Evolutionary conservation across 2,329 filamentous ascomycete genomes (phyloP), one percentile per base, ranked within the genome.

Genomic region (Neofusicoccum sp.): DNA sequence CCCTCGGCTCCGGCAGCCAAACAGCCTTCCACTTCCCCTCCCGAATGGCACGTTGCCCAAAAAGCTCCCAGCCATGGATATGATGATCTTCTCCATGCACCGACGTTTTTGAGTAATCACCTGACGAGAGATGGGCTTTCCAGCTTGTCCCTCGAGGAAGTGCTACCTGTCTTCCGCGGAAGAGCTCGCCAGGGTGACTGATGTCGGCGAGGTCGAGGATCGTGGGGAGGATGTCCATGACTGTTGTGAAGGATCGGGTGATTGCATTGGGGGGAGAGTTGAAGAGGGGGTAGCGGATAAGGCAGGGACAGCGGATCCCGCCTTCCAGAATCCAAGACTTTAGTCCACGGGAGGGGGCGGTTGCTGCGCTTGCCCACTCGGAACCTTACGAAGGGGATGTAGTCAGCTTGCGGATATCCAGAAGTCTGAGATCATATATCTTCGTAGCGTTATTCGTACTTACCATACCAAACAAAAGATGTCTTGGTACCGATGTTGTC

Each of bases 11-110:
- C 22, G 62, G 56, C n/a, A 67, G 64, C 28, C 49, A 65, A 16
- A 66, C 33, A 2, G 64, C 64, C 41, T 67, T 67, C 62, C 65
- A 65, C 16, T 52, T 34, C 6, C 64, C 64, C 33, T 61, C 41
- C 14, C 66, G 49, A 11, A 67, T 63, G 2, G 65, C 66, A 3
- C 65, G 39, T 29, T 50, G 48, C 6, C 66, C 65, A 14, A 67
- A 66, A 29, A 65, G 56, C 36, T 65, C 64, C 66, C 66, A 66
- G 1, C 63, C 66, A 8, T 48, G 61, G 22, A 49, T 44, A 9
- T 49, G 44, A 33, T 61, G 33, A 16, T 36, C 58, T 5, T 61
- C 43, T 6, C 33, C 39, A 6, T 48, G 44, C 36, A 61, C 45
- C 22, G 22, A 22, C 22, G 1, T 22, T 22, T 22, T 22, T 22